Conservation (phyloP, 1,284 basidiomycete genomes). For the Leccinum subfulvum region DNA sequence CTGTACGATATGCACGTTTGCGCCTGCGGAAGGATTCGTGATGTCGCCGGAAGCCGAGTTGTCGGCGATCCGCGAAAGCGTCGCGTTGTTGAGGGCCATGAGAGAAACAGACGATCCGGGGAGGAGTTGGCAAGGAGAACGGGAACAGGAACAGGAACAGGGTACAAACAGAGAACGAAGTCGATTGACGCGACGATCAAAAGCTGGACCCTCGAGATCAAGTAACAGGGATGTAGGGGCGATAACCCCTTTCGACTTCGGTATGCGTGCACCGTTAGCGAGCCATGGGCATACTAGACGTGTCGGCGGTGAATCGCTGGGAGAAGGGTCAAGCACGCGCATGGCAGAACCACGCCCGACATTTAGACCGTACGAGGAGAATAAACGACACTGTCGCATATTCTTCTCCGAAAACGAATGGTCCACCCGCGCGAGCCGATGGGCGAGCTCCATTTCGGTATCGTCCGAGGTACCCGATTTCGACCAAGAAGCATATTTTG, state of each 20-base stretch:
- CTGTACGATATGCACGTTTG: constrained; percentile 54
- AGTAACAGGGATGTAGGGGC: not conserved
- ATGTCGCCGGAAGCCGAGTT: constrained; percentile 9
- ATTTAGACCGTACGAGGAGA: constrained; percentile 19
- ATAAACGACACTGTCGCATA: constrained; percentile 23
- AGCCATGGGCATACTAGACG: not conserved
- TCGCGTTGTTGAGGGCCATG: constrained; percentile 20
- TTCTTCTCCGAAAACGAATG: not conserved
- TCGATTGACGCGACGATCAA: not conserved
- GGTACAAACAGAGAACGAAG: not conserved
- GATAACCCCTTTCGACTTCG: not conserved
- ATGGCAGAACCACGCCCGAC: not conserved
- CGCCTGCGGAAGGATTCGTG: constrained; percentile 23
- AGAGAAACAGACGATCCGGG: constrained; percentile 11
- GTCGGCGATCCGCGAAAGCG: constrained; percentile 12
- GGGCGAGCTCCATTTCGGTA: not conserved
- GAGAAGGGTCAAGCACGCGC: constrained; percentile 7
- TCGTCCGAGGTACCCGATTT: not conserved
- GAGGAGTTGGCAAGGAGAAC: not conserved
- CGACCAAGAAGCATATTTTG: constrained; percentile 13
- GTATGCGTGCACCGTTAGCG: not conserved
- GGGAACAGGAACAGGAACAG: not conserved
- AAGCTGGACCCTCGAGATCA: constrained; percentile 1
- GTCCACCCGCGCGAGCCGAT: not conserved
- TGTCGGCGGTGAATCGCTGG: not conserved